Evolutionary conservation across 169 alveolate genomes (phyloP).

Genomic region (Cryptosporidium andersoni): DNA sequence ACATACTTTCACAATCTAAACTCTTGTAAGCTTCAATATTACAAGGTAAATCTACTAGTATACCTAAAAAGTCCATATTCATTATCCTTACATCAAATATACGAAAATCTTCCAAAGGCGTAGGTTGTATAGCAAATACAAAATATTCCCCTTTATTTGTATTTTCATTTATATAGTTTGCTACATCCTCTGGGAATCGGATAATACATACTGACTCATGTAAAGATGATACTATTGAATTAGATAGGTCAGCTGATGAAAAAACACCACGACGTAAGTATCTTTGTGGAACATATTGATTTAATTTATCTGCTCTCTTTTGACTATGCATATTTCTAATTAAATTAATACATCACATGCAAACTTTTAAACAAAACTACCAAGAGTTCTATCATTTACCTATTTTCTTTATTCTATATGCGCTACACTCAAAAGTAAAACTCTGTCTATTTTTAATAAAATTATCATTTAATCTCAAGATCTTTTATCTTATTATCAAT

Average conservation of each 20-base stretch:
- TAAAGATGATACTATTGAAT: slow-evolving; percentile 24
- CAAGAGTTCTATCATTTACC: background rate
- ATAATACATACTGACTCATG: slow-evolving; percentile 73
- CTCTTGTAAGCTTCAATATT: slow-evolving; percentile 85
- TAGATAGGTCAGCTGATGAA: slow-evolving; percentile 60
- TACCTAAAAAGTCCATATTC: slow-evolving; percentile 74
- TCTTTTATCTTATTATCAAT: no score
- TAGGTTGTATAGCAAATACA: slow-evolving; percentile 73
- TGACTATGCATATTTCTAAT: background rate
- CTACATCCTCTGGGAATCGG: slow-evolving; percentile 64
- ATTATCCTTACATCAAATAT: slow-evolving; percentile 72
- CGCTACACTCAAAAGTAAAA: no score
- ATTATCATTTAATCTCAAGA: no score
- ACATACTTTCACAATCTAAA: slow-evolving; percentile 82
- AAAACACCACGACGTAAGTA: slow-evolving; percentile 61
- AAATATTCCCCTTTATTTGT: slow-evolving; percentile 66
- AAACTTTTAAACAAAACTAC: background rate
- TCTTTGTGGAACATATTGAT: slow-evolving; percentile 53
- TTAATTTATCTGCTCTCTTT: background rate
- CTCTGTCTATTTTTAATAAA: no score
- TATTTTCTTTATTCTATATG: background rate
- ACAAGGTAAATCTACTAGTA: slow-evolving; percentile 84
- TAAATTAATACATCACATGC: background rate
- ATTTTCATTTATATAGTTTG: slow-evolving; percentile 69
- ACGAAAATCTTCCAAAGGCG: slow-evolving; percentile 75